Evolutionary conservation across 177 flowering plant species (phyloP), one percentile per base, ranked within the genome.

Genomic region (Tripterygium wilfordii): DNA sequence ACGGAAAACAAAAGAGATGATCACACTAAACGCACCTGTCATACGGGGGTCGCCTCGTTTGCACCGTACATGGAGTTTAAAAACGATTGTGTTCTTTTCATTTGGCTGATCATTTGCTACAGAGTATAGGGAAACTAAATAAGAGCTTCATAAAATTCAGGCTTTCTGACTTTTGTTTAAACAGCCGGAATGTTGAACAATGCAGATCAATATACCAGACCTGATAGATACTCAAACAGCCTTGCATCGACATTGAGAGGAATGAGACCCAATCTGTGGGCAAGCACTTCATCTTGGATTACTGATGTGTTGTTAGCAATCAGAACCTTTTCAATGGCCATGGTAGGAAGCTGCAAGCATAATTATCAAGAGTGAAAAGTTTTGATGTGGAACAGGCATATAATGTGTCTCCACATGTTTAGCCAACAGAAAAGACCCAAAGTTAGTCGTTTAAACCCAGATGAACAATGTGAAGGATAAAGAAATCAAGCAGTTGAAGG

Each of bases 261-360:
- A 61, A 92, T 78, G 33, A 92, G 86, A 45, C 96, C 95, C 68
- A 92, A 67, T 54, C 98, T 80, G 49, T 88, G 96, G 27, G 98
- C 58, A 54, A 91, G 86, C 41, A 88, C 96, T 69, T 92, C 98
- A 62, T 92, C 98, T 70, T 80, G 95, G 54, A 92, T 37, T 1
- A 85, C 70, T 3, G 96, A 85, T 35, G 96, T 83, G 61, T 84
- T 88, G 45, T 88, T 88, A 52, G 90, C 96, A 54, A 92, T 66
- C 21, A 83, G 57, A 48, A 92, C 90, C 65, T 85, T 88, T 60
- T 92, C 98, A 69, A 92, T 85, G 45, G 98, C 98, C 96, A 88
- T 88, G 10, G 94, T 85, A 1, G 98, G 94, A 54, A 87, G 60
- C 98, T 90, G 58, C 52, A 59, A 10, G 22, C 19, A 60, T 15